These are phyloP conservation scores for Pythium periplocum DNA, from an alignment of 352 stramenopile species.

Conservation along the genomic window DNA sequence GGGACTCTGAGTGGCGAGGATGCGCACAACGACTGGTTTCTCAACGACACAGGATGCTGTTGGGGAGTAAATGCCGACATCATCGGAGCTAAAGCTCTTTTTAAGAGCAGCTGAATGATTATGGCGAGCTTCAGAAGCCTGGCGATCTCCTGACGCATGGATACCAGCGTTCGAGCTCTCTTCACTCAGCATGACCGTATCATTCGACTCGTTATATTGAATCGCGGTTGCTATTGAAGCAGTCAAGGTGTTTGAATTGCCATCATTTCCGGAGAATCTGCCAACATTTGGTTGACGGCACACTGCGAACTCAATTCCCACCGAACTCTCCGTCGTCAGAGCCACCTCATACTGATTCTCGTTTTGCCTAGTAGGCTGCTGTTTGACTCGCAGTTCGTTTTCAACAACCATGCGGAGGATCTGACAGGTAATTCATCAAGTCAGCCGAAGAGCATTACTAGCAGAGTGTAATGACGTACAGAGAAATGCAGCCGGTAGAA, in stretches of 20 bases:
- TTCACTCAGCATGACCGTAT: no score
- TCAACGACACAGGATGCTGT: constrained; percentile 38
- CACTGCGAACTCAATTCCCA: constrained; percentile 52
- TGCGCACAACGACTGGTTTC: constrained; percentile 38
- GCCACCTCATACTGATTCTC: constrained; percentile 52
- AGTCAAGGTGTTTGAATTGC: no score
- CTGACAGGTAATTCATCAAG: constrained; percentile 14
- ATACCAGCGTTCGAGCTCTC: no score
- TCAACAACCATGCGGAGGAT: constrained; percentile 66
- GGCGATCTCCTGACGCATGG: no score
- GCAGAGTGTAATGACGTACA: constrained; percentile 26
- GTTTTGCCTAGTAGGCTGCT: constrained; percentile 13
- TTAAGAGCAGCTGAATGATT: constrained; percentile 1
- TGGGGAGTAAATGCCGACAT: constrained; percentile 34
- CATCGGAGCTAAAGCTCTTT: constrained; percentile 59
- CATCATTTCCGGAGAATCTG: no score
- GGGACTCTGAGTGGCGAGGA: constrained; percentile 7
- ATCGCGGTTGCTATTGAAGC: no score
- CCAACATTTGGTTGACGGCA: constrained; percentile 43
- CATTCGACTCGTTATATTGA: no score
- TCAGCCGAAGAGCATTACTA: constrained; percentile 5
- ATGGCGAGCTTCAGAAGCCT: no score
- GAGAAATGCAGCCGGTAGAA: constrained; percentile 85
- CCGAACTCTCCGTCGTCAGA: constrained; percentile 38
- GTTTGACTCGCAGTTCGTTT: constrained; percentile 38